Percentiles rank a stretch among this genome's conserved stretches.
These are phyloP conservation scores for Trichomonas vaginalis DNA, from an alignment of 208 protist species.

Conservation along the genomic window DNA sequence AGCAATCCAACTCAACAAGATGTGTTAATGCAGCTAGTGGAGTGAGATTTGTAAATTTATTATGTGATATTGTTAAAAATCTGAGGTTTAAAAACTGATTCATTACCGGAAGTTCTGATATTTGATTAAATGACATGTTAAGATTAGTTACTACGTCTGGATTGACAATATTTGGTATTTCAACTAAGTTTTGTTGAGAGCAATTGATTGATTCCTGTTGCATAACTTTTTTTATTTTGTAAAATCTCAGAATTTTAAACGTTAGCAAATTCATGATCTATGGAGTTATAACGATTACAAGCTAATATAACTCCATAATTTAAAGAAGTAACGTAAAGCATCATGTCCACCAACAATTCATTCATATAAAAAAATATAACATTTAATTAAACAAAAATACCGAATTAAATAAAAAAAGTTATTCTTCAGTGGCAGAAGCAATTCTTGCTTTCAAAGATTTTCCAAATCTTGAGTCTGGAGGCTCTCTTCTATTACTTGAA, in stretches of 20 bases:
- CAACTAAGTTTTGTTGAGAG: background rate
- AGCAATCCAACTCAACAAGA: background rate
- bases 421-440: background rate
- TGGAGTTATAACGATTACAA: too few species aligned
- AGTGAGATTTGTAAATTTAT: background rate
- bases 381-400: too few species aligned
- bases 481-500: background rate
- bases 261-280: too few species aligned
- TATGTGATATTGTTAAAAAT: background rate
- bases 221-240: background rate
- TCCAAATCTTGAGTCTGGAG: background rate
- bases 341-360: too few species aligned
- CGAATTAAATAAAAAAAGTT: too few species aligned
- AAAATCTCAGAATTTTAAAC: too few species aligned
- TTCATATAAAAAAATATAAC: too few species aligned
- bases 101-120: background rate
- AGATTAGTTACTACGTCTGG: background rate
- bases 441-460: background rate
- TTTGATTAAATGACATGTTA: background rate
- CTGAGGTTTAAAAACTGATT: background rate
- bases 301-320: too few species aligned
- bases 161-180: background rate
- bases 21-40: background rate
- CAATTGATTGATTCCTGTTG: background rate
- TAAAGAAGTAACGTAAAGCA: too few species aligned